Percentiles rank a stretch among this genome's conserved stretches.
Conservation (phyloP, 495 filamentous ascomycete species). For the Neurospora tetraspora region DNA sequence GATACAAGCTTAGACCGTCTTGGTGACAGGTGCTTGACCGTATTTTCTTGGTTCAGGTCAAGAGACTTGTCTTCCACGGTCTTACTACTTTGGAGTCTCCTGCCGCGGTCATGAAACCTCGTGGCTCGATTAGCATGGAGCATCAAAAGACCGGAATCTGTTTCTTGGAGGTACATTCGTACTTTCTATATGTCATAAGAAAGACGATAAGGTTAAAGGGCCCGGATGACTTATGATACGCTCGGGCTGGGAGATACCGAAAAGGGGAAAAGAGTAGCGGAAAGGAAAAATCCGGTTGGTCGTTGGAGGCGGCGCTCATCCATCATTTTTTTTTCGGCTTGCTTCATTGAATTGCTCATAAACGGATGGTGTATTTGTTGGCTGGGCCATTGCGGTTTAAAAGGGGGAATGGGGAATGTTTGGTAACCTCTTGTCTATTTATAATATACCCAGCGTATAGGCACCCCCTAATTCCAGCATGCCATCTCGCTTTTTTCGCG, state of each 20-base stretch:
- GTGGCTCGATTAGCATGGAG: not conserved
- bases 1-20: not conserved
- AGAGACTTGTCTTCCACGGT: not conserved
- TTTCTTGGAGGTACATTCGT: not conserved
- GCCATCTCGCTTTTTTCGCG: not conserved
- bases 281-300: not conserved
- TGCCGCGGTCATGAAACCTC: not conserved
- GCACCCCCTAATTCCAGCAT: not conserved
- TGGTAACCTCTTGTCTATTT: not conserved
- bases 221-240: not conserved
- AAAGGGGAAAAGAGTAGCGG: not conserved
- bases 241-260: not conserved
- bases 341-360: not conserved
- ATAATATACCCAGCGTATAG: not conserved
- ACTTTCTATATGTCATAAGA: not conserved
- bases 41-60: not conserved
- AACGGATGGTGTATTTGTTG: not conserved
- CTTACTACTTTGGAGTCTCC: too few species aligned
- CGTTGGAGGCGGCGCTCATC: not conserved
- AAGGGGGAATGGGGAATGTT: not conserved
- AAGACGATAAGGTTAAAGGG: not conserved
- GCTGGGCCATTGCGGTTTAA: not conserved
- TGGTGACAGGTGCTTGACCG: not conserved
- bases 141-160: not conserved
- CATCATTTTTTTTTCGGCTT: not conserved